A percentile compares a stretch with the other conserved stretches of the same genome.
These are phyloP conservation scores for Vitis amurensis DNA, from an alignment of 164 flowering plant species.

Conservation along the genomic window DNA sequence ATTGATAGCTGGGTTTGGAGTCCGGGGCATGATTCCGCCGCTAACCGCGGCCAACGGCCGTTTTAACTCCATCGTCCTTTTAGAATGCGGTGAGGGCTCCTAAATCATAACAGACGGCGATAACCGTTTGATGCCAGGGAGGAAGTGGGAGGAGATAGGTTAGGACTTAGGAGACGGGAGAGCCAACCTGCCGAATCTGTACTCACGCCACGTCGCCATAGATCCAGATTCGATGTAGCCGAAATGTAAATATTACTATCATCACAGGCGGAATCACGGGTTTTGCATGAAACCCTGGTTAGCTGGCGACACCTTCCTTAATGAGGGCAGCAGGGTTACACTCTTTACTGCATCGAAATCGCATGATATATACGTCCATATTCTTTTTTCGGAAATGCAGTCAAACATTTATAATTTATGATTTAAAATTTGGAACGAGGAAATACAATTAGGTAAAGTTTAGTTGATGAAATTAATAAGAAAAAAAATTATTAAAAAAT, in stretches of 20 bases:
- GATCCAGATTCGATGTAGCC: conserved; percentile 15
- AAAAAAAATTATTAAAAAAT: too few relatives aligned
- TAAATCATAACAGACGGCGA: background rate
- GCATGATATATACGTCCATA: too few relatives aligned
- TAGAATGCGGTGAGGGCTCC: background rate
- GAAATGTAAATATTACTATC: background rate
- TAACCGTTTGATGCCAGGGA: background rate
- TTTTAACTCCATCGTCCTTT: background rate
- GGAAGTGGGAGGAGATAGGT: background rate
- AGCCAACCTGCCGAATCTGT: conserved; percentile 20
- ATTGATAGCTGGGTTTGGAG: conserved; percentile 1
- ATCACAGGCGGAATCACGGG: background rate
- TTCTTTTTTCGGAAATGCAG: too few relatives aligned
- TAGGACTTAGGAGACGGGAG: conserved; percentile 1
- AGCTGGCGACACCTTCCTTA: background rate
- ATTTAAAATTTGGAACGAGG: too few relatives aligned
- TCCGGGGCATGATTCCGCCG: conserved; percentile 9
- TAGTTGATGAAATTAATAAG: too few relatives aligned
- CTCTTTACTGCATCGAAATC: too few relatives aligned
- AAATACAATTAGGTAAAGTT: too few relatives aligned
- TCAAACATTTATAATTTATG: too few relatives aligned
- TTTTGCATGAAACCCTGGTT: background rate
- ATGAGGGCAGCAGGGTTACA: background rate
- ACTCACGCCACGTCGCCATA: conserved; percentile 12
- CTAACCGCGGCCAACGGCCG: conserved; percentile 4